Evolutionary conservation across 2,329 filamentous ascomycete genomes (phyloP).

Genomic region (Harringtonia aguacate): DNA sequence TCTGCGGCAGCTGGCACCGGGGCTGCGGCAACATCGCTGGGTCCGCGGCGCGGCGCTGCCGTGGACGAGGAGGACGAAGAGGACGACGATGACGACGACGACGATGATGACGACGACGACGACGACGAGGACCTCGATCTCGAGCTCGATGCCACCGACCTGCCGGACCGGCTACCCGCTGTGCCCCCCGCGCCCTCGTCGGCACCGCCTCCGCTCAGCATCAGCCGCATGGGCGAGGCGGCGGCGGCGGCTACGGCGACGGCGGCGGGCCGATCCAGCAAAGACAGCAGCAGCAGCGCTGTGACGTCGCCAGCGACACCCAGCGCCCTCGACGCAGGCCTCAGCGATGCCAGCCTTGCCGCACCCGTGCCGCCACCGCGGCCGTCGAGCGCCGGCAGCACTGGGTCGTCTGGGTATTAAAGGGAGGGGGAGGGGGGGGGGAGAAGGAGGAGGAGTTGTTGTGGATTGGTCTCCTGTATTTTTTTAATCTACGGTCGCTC

Average conservation of each 20-base stretch:
- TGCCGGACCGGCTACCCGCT: constrained; percentile 3
- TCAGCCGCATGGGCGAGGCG: constrained; percentile 20
- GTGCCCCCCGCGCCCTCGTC: constrained; percentile 12
- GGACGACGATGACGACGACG: neutral
- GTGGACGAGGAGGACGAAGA: neutral
- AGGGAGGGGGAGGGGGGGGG: too few relatives aligned
- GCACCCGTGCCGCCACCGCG: constrained; percentile 23
- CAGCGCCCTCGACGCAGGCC: neutral
- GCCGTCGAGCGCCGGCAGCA: constrained; percentile 29
- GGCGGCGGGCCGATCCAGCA: constrained; percentile 19
- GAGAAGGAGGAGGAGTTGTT: too few relatives aligned
- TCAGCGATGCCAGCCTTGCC: neutral
- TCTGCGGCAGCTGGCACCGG: neutral
- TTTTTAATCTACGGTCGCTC: too few relatives aligned
- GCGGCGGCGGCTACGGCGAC: neutral
- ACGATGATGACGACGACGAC: neutral
- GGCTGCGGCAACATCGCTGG: neutral
- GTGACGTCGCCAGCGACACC: constrained; percentile 7
- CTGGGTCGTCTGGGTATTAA: constrained; percentile 21
- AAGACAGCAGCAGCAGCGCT: constrained; percentile 11
- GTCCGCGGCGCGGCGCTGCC: neutral
- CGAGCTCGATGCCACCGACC: neutral
- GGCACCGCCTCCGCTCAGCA: constrained; percentile 9
- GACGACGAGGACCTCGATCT: neutral
- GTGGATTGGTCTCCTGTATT: too few relatives aligned